Conservation (phyloP, 345 rosid genomes). For the Toxicodendron radicans region DNA sequence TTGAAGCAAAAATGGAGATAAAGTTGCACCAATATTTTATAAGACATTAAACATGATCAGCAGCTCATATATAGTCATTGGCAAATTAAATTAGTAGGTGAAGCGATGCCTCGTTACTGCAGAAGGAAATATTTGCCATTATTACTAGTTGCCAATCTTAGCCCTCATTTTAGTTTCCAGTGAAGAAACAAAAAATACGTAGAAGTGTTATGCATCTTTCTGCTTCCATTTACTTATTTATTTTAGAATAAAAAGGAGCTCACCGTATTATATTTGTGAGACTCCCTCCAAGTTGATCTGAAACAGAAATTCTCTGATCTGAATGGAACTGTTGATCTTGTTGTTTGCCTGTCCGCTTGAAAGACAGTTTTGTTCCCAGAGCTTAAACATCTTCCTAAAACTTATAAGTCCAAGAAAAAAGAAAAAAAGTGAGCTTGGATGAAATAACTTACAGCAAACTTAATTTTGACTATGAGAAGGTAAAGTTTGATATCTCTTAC, state of each 20-base stretch:
- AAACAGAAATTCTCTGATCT: constrained; percentile 13
- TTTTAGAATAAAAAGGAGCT: not conserved
- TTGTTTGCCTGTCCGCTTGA: not conserved
- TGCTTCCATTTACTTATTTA: not conserved
- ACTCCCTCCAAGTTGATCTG: not conserved
- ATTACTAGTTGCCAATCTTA: not conserved
- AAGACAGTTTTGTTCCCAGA: not conserved
- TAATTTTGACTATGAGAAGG: not conserved
- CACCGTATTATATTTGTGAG: not conserved
- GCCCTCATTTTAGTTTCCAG: not conserved
- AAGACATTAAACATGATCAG: not conserved
- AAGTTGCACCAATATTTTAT: too few species aligned
- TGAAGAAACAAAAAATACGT: not conserved
- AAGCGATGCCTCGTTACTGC: not conserved
- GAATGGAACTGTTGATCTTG: not conserved
- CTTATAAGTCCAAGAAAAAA: not conserved
- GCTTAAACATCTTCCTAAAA: not conserved
- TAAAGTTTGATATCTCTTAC: not conserved
- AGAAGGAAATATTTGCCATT: not conserved
- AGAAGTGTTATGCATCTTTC: not conserved
- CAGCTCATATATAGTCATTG: too few species aligned
- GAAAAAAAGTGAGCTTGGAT: too few species aligned
- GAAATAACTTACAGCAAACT: not conserved
- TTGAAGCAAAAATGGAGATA: not conserved
- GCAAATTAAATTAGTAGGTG: not conserved